phyloP scores from a whole-genome alignment of 805 yeast species.

The Yarrowia osloensis region DNA sequence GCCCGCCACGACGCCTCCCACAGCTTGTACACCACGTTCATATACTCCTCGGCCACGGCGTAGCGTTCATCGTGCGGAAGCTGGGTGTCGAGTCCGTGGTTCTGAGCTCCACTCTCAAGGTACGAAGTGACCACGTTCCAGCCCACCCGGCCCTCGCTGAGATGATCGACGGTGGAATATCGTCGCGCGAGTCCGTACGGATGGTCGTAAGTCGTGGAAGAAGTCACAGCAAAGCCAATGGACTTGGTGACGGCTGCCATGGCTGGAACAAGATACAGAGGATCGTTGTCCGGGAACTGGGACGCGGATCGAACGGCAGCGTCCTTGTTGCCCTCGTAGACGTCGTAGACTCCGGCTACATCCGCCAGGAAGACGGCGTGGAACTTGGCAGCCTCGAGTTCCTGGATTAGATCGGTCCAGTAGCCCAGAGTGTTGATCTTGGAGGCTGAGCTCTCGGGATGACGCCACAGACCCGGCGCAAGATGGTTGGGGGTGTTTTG shows the following conservation, averaged over 20 bases:
- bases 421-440: slow-evolving; percentile 41
- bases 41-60: slow-evolving; percentile 46
- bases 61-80: slow-evolving; percentile 50
- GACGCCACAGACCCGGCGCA: slow-evolving; percentile 46
- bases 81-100: slow-evolving; percentile 44
- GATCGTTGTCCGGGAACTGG: slow-evolving; percentile 47
- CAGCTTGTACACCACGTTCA: slow-evolving; percentile 47
- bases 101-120: slow-evolving; percentile 48
- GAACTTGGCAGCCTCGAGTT: slow-evolving; percentile 46
- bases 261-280: slow-evolving; percentile 46
- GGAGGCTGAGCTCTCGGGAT: slow-evolving; percentile 45
- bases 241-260: slow-evolving; percentile 50
- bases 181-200: slow-evolving; percentile 50
- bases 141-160: slow-evolving; percentile 49
- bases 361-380: slow-evolving; percentile 48
- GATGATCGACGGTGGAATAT: slow-evolving; percentile 50
- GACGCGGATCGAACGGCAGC: slow-evolving; percentile 44
- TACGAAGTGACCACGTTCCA: slow-evolving; percentile 54
- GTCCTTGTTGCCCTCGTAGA: slow-evolving; percentile 46
- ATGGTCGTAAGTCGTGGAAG: slow-evolving; percentile 48
- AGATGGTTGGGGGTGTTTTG: slow-evolving; percentile 41
- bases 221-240: slow-evolving; percentile 48
- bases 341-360: slow-evolving; percentile 48
- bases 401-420: slow-evolving; percentile 46
- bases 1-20: slow-evolving; percentile 51